Evolutionary conservation across 2,329 filamentous ascomycete species (phyloP).

Genomic region (Madurella fahalii): DNA sequence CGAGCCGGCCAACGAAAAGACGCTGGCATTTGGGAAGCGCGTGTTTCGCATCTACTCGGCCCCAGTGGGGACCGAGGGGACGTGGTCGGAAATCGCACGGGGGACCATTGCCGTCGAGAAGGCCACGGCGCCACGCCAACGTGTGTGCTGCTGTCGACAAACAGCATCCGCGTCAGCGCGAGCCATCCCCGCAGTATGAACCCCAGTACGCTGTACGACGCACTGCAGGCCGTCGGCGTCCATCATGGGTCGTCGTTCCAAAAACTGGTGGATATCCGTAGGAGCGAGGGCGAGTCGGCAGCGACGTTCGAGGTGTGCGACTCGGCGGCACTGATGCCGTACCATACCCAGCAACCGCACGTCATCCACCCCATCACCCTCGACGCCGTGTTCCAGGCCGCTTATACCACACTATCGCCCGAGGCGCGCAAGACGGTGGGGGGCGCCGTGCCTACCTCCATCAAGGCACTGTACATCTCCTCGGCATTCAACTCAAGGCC

Average conservation of each 20-base stretch:
- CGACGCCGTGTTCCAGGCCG: conserved; percentile 34
- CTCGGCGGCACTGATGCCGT: conserved; percentile 23
- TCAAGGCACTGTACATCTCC: conserved; percentile 11
- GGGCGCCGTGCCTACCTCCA: conserved; percentile 8
- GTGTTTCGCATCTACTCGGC: neutral
- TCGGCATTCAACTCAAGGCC: too few species aligned
- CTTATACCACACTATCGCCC: conserved; percentile 23
- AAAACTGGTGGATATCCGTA: conserved; percentile 29
- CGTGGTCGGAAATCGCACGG: neutral
- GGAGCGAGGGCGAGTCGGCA: conserved; percentile 24
- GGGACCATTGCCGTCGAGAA: neutral
- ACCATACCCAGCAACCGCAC: conserved; percentile 21
- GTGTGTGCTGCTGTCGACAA: neutral
- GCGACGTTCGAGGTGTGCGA: conserved; percentile 14
- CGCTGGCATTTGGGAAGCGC: neutral
- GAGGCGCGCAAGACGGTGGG: neutral
- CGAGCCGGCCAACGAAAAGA: conserved; percentile 1
- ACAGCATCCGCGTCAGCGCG: too few species aligned
- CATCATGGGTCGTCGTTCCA: conserved; percentile 32
- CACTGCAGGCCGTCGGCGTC: conserved; percentile 25
- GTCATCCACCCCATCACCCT: conserved; percentile 37
- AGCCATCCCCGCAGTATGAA: conserved; percentile 18
- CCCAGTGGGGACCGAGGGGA: neutral
- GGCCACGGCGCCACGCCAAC: too few species aligned
- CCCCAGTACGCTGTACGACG: conserved; percentile 29